phyloP scores from a whole-genome alignment of 73 alveolate species.

The Symbiodinium pilosum region DNA sequence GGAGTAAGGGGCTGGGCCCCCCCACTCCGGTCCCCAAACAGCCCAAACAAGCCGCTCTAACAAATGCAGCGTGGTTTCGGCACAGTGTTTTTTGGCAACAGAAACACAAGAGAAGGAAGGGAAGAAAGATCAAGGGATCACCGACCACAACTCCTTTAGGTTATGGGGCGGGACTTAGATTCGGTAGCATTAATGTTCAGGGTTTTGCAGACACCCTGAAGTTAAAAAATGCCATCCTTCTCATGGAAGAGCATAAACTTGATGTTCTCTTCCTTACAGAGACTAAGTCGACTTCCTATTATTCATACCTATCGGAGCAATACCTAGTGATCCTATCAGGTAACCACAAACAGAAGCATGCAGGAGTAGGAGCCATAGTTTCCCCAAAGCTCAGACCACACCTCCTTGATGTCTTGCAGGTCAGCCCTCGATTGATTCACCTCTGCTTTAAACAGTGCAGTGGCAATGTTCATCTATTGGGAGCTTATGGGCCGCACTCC shows the following conservation, averaged over 20 bases:
- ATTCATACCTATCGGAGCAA: not conserved
- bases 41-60: not conserved
- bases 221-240: not conserved
- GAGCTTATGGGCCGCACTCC: not conserved
- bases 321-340: not conserved
- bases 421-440: not conserved
- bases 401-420: not conserved
- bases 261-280: not conserved
- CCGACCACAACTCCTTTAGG: not conserved
- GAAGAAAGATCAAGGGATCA: not conserved
- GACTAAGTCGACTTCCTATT: not conserved
- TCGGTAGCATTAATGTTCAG: not conserved
- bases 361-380: not conserved
- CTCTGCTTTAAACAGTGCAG: not conserved
- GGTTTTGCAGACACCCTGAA: not conserved
- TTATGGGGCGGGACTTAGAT: not conserved
- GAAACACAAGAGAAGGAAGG: not conserved
- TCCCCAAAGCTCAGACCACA: not conserved
- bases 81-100: not conserved
- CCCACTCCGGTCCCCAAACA: not conserved
- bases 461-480: not conserved
- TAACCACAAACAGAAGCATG: not conserved
- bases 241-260: not conserved
- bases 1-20: not conserved
- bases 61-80: not conserved